Percentiles rank a stretch among this genome's conserved stretches.
Evolutionary conservation across 129 eudicot species (phyloP).

Genomic region (Flaveria robusta): DNA sequence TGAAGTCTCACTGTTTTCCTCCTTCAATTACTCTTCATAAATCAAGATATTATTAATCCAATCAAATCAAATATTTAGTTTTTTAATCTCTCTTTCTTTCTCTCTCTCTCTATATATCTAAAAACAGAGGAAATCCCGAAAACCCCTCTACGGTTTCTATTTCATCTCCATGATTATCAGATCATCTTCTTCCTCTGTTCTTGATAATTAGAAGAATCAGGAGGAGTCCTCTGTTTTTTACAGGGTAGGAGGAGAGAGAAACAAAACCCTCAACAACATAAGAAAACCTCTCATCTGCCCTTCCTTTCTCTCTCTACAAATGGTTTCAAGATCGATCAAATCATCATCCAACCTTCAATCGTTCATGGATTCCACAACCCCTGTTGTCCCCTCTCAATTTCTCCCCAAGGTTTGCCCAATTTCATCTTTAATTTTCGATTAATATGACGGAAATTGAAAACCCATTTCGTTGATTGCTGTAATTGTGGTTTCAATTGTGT

Average conservation of each 20-base stretch:
- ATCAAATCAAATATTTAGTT: constrained; percentile 5
- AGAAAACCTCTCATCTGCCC: constrained; percentile 33
- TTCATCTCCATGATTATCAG: background rate
- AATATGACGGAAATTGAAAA: background rate
- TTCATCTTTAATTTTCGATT: background rate
- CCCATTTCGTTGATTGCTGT: background rate
- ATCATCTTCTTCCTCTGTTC: background rate
- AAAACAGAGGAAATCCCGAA: constrained; percentile 5
- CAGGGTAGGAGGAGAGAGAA: constrained; percentile 17
- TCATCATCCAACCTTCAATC: constrained; percentile 54
- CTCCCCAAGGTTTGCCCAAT: constrained; percentile 60
- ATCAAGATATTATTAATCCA: constrained; percentile 6
- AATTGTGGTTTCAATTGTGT: background rate
- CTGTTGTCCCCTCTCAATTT: constrained; percentile 58
- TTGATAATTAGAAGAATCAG: background rate
- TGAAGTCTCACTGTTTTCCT: constrained; percentile 26
- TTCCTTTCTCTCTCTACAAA: constrained; percentile 37
- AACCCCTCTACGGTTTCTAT: constrained; percentile 28
- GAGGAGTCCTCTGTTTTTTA: constrained; percentile 12
- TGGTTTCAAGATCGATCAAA: constrained; percentile 44
- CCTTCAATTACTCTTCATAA: constrained; percentile 31
- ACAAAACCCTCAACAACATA: background rate
- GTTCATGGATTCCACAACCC: constrained; percentile 69
- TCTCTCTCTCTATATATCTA: constrained; percentile 29
- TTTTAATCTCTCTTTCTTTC: background rate